These are phyloP conservation scores for Claviceps paspali DNA, from an alignment of 2,329 filamentous ascomycete genomes.

Conservation along the genomic window DNA sequence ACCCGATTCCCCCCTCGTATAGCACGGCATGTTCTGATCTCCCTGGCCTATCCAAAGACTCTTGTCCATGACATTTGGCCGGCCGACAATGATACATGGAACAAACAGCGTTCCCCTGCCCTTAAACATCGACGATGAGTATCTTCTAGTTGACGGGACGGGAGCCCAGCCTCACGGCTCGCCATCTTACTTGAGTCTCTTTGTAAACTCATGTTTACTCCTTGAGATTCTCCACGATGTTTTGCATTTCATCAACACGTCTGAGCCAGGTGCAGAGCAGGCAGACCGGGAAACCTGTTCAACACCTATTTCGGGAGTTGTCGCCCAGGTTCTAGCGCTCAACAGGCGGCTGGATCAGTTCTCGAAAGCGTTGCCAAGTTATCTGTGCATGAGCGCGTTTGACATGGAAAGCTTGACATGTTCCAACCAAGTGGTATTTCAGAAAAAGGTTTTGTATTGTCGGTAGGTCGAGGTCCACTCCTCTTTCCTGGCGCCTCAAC, in stretches of 20 bases:
- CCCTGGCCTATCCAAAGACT: too few relatives aligned
- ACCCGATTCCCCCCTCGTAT: neutral
- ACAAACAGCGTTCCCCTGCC: slow-evolving; percentile 1
- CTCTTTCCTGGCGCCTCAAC: neutral
- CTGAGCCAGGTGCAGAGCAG: neutral
- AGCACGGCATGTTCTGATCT: too few relatives aligned
- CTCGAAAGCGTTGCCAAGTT: neutral
- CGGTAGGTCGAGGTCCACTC: neutral
- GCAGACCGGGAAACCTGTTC: neutral
- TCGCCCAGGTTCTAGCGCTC: slow-evolving; percentile 1
- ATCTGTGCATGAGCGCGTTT: neutral
- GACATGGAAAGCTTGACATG: neutral
- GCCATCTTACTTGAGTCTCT: slow-evolving; percentile 1
- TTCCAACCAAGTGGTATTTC: neutral
- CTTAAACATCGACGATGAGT: slow-evolving; percentile 1
- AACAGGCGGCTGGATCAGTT: slow-evolving; percentile 3
- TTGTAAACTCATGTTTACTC: slow-evolving; percentile 1
- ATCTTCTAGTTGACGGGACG: neutral
- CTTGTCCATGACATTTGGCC: slow-evolving; percentile 4
- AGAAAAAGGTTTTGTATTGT: slow-evolving; percentile 3
- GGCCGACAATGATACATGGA: slow-evolving; percentile 2
- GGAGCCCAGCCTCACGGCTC: neutral
- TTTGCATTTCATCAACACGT: slow-evolving; percentile 1
- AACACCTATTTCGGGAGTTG: neutral
- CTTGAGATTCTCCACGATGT: slow-evolving; percentile 1